Evolutionary conservation across 345 rosid genomes (phyloP).

Genomic region (Murraya koenigii): DNA sequence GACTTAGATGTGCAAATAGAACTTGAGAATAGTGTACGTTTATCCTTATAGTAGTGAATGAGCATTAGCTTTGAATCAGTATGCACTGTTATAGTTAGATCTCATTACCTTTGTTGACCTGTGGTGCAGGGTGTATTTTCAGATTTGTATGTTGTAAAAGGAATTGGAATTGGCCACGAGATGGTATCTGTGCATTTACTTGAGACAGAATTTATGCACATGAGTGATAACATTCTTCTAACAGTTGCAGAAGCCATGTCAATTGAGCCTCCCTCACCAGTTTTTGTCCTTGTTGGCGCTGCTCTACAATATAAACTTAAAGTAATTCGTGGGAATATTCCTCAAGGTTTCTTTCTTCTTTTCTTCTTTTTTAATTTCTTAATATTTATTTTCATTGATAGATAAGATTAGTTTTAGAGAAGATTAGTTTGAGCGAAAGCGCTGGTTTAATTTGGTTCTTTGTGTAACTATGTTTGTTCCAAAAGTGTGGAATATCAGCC

Average conservation of each 20-base stretch:
- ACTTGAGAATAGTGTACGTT: constrained; percentile 78
- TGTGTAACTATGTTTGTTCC: not conserved
- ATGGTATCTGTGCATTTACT: constrained; percentile 73
- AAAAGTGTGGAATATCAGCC: not conserved
- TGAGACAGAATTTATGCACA: constrained; percentile 62
- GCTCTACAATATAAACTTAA: constrained; percentile 62
- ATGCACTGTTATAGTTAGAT: not conserved
- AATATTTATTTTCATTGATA: constrained; percentile 2
- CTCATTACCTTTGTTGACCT: constrained; percentile 16
- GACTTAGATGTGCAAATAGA: constrained; percentile 75
- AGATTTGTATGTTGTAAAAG: constrained; percentile 83
- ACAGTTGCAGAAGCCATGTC: constrained; percentile 99
- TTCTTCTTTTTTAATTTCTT: constrained; percentile 7
- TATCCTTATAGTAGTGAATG: constrained; percentile 8
- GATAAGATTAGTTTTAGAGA: not conserved
- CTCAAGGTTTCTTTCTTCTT: constrained; percentile 58
- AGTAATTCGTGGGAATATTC: constrained; percentile 71
- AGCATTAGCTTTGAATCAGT: not conserved
- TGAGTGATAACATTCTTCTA: constrained; percentile 69
- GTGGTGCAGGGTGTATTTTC: constrained; percentile 80
- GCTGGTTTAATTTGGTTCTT: not conserved
- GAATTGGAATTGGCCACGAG: constrained; percentile 81
- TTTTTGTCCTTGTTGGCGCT: constrained; percentile 80
- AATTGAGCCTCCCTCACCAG: constrained; percentile 86
- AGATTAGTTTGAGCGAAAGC: not conserved